phyloP scores from a whole-genome alignment of 108 stramenopile genomes.

The Nitzschia sp. region DNA sequence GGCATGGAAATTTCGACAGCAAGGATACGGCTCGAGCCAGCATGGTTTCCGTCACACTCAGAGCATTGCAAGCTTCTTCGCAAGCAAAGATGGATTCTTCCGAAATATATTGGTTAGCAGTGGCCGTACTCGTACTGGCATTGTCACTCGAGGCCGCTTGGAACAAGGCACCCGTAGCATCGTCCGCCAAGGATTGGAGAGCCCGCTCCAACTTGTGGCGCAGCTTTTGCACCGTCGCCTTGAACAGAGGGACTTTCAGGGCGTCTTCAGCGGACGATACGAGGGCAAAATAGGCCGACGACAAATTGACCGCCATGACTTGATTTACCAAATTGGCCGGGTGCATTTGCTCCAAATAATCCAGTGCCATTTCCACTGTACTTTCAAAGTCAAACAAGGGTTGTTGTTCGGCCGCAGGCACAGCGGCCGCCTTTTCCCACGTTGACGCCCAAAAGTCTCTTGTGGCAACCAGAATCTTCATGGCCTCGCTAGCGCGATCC shows the following conservation, averaged over 20 bases:
- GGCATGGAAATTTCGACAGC: conserved; percentile 64
- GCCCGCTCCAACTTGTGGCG: conserved; percentile 55
- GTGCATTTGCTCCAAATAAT: conserved; percentile 84
- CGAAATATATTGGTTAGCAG: conserved; percentile 51
- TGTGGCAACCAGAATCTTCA: conserved; percentile 59
- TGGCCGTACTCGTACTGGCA: conserved; percentile 22
- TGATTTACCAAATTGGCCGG: conserved; percentile 81
- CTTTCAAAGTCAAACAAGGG: conserved; percentile 76
- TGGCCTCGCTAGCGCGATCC: conserved; percentile 73
- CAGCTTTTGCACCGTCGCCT: conserved; percentile 43
- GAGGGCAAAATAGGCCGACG: conserved; percentile 67
- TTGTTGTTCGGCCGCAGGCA: conserved; percentile 73
- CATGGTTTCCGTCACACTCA: conserved; percentile 72
- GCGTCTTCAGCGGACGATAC: conserved; percentile 58
- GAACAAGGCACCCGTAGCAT: conserved; percentile 46
- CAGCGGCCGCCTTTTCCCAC: conserved; percentile 71
- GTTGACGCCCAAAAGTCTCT: conserved; percentile 81
- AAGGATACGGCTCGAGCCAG: conserved; percentile 69
- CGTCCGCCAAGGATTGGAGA: conserved; percentile 60
- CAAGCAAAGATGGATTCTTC: conserved; percentile 65
- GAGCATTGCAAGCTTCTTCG: conserved; percentile 72
- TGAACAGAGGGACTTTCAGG: conserved; percentile 49
- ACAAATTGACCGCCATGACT: conserved; percentile 73
- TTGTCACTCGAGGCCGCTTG: conserved; percentile 16
- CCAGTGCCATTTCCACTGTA: conserved; percentile 79